Base-by-base conservation (phyloP, 2,329 filamentous ascomycete genomes). In the Sarocladium oryzae region DNA sequence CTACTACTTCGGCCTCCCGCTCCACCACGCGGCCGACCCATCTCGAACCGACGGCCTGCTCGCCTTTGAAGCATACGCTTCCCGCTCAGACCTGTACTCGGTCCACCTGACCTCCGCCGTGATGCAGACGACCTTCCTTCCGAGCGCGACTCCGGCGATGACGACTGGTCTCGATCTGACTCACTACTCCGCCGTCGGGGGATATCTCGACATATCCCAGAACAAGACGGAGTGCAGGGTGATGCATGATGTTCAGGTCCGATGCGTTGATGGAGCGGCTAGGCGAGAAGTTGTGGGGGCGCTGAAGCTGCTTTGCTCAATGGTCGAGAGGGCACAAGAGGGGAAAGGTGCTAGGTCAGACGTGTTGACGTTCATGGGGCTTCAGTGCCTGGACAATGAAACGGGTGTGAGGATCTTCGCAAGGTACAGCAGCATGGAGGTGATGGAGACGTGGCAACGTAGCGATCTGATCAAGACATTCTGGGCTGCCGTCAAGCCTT, bases 1-100 rank as follows among this genome's bases (percentile, higher is more conserved):
- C 2, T 72, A 71, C 59, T 72, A 71, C 60, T 72, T 73, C 55
- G 69, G 68, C 49, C 64, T 72, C 41, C 69, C 68, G 15, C 56
- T 61, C 24, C 55, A 60, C 21, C 55, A 58, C 41, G 56, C 56
- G 36, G 43, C 53, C 13, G 41, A 54, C 46, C 57, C 53, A 3
- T 59, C 56, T 32, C 54, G 56, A 4, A 60, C 58, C 37, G 54
- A 58, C 50, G 55, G 54, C 52, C 56, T 61, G 54, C 53, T 59
- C 38, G 57, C 59, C 36, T 59, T 61, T 18, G 59, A 61, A 49
- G 50, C 53, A 33, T 61, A 59, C 36, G 37, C 49, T 16, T 53
- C 53, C 16, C 54, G 55, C 1, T 49, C 43, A 10, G 58, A 58
- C 33, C 33, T 61, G 11, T 61, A 60, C 51, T 54, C 59, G n/a